Conservation (phyloP, 331 rosid genomes). For the Cydonia oblonga region DNA sequence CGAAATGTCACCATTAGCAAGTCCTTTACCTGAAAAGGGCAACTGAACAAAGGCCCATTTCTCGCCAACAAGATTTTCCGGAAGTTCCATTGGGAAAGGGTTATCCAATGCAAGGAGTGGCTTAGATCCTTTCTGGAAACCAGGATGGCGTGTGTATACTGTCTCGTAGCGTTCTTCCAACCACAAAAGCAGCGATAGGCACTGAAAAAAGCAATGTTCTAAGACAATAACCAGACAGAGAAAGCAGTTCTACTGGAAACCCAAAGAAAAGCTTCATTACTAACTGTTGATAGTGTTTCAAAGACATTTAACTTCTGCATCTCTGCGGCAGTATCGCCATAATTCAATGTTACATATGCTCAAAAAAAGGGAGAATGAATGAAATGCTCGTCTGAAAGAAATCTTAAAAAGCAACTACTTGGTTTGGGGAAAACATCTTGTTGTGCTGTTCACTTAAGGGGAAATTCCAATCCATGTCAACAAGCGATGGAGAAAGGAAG, state of each 20-base stretch:
- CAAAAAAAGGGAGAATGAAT: background rate
- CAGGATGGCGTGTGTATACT: conserved; percentile 74
- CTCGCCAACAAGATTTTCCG: conserved; percentile 79
- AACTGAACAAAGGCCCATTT: conserved; percentile 94
- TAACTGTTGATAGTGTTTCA: background rate
- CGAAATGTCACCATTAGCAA: background rate
- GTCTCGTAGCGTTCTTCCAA: conserved; percentile 80
- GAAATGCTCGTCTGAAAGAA: background rate
- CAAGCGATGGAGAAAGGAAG: background rate
- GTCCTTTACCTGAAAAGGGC: conserved; percentile 67
- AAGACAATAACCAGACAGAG: conserved; percentile 3
- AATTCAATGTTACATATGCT: background rate
- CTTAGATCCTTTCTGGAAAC: conserved; percentile 73
- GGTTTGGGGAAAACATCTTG: too few species aligned
- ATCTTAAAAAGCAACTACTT: background rate
- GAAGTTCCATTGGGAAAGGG: conserved; percentile 86
- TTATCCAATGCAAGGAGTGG: conserved; percentile 82
- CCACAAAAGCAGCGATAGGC: conserved; percentile 72
- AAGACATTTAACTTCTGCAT: background rate
- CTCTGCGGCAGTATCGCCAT: background rate
- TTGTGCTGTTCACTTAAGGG: background rate
- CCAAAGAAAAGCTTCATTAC: background rate
- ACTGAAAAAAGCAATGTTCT: conserved; percentile 37
- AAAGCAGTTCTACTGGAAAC: background rate
- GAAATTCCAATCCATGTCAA: background rate